Conservation (phyloP, 345 rosid genomes). For the Brassica cretica region DNA sequence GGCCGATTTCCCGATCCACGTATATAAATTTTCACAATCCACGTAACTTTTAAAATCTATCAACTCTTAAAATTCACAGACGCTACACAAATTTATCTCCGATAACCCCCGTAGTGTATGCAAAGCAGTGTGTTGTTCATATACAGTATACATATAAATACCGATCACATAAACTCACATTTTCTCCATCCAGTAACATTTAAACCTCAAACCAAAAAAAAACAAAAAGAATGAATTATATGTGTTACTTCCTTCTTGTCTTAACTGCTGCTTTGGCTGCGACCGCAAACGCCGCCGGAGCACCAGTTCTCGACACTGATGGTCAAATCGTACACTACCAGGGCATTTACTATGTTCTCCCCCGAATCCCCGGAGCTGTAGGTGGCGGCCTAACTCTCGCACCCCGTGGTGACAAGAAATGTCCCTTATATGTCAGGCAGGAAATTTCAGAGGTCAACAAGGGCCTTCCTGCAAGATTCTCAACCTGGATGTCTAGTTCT, state of each 20-base stretch:
- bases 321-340: not conserved
- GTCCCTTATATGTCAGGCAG: not conserved
- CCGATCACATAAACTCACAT: too few relatives aligned
- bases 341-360: slow-evolving; percentile 12
- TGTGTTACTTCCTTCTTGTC: slow-evolving; percentile 7
- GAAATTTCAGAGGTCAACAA: not conserved
- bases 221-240: not conserved
- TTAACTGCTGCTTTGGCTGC: not conserved
- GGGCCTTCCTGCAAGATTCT: not conserved
- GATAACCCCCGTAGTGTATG: too few relatives aligned
- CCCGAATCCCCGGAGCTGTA: not conserved
- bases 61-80: too few relatives aligned
- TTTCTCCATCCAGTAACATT: too few relatives aligned
- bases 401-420: not conserved
- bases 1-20: too few relatives aligned
- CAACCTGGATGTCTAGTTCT: too few relatives aligned
- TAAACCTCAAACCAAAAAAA: too few relatives aligned
- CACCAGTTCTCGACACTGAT: not conserved
- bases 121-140: too few relatives aligned
- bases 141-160: too few relatives aligned
- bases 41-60: too few relatives aligned
- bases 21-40: too few relatives aligned
- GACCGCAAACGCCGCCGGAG: not conserved
- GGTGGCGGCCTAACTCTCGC: slow-evolving; percentile 24
- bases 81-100: too few relatives aligned